Percentiles rank a stretch among this genome's conserved stretches.
Conservation (phyloP, 163 green algal species). For the Chloromonas sp. region DNA sequence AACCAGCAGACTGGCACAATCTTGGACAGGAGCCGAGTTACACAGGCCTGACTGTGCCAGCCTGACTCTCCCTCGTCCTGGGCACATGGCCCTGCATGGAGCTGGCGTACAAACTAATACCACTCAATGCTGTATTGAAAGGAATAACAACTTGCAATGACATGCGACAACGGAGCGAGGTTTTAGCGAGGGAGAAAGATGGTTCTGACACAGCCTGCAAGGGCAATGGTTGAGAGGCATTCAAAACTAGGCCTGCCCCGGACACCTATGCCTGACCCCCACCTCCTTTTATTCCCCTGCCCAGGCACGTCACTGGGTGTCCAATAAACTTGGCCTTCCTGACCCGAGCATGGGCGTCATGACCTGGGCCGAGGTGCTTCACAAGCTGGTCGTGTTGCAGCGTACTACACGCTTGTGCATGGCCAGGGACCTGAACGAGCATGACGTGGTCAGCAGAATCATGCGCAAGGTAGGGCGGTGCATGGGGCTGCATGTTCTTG, state of each 20-base stretch:
- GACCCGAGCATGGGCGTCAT: constrained; percentile 71
- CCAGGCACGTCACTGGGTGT: constrained; percentile 64
- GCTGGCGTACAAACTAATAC: not conserved
- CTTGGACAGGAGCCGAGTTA: not conserved
- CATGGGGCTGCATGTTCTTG: too few relatives aligned
- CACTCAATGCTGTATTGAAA: not conserved
- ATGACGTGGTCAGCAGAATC: constrained; percentile 81
- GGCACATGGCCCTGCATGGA: not conserved
- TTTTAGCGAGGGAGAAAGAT: not conserved
- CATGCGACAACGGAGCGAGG: not conserved
- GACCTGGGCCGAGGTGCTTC: constrained; percentile 83
- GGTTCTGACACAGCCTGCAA: not conserved
- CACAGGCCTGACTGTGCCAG: not conserved
- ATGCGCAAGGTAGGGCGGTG: constrained; percentile 60
- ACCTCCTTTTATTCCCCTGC: not conserved
- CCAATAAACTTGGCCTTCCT: constrained; percentile 66
- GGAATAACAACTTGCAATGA: not conserved
- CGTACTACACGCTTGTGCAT: constrained; percentile 69
- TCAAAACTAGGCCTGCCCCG: not conserved
- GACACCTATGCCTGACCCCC: constrained; percentile 13
- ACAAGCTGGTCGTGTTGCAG: constrained; percentile 81
- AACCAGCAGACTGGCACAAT: not conserved
- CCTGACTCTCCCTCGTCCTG: not conserved
- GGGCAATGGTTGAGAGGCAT: not conserved
- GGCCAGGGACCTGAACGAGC: constrained; percentile 67